Conservation (phyloP, 352 stramenopile species). For the Pythium dissimile region DNA sequence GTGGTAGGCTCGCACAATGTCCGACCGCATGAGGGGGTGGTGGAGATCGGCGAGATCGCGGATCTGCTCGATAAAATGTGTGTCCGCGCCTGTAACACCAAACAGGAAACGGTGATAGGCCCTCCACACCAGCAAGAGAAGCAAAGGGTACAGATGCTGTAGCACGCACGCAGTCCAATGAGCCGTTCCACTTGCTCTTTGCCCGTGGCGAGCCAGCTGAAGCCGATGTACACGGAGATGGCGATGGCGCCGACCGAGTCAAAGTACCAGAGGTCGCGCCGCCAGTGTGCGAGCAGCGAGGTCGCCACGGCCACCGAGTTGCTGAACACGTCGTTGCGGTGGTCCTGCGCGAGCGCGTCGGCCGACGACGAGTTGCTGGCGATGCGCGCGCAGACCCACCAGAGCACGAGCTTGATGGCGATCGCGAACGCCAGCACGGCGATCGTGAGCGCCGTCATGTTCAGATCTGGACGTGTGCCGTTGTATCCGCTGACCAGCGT, state of each 20-base stretch:
- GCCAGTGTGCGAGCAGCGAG: slow-evolving; percentile 57
- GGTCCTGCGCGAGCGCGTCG: slow-evolving; percentile 88
- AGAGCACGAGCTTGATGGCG: slow-evolving; percentile 78
- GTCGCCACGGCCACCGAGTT: slow-evolving; percentile 91
- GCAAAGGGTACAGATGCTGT: too few relatives aligned
- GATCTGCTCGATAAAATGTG: slow-evolving; percentile 94
- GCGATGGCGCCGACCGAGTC: slow-evolving; percentile 93
- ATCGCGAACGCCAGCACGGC: slow-evolving; percentile 69
- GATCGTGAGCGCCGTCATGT: slow-evolving; percentile 69
- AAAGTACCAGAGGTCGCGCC: slow-evolving; percentile 88
- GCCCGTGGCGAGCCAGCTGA: slow-evolving; percentile 93
- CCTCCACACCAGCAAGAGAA: not conserved
- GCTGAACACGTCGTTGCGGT: slow-evolving; percentile 96
- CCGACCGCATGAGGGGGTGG: slow-evolving; percentile 87
- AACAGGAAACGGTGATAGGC: not conserved
- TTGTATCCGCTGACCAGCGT: slow-evolving; percentile 72
- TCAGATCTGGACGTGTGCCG: slow-evolving; percentile 56
- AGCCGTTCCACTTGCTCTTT: slow-evolving; percentile 94
- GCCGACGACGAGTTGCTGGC: slow-evolving; percentile 59
- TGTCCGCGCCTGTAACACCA: slow-evolving; percentile 62
- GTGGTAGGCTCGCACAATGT: slow-evolving; percentile 94
- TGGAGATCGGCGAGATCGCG: slow-evolving; percentile 83
- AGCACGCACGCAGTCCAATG: slow-evolving; percentile 74
- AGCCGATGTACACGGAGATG: slow-evolving; percentile 96
- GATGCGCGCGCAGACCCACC: slow-evolving; percentile 75